Evolutionary conservation across 164 flowering plant species (phyloP), one percentile per base, ranked within the genome.

Genomic region (Magnolia kwangsiensis): DNA sequence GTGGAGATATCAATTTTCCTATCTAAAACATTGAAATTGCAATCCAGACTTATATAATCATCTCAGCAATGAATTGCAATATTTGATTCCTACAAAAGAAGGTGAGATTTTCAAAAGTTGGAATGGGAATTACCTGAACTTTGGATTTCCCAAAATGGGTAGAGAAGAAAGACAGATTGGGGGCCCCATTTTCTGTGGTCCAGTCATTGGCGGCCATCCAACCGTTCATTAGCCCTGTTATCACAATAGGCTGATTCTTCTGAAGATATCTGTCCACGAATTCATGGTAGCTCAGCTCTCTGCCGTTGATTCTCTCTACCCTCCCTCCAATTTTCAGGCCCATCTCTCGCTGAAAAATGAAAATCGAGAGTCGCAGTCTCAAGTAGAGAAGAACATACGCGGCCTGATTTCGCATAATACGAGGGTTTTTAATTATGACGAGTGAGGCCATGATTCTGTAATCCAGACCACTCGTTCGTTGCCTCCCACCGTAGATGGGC

Each of bases 121-220:
- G 18, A 16, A 58, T 19, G 51, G 13, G 55, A 73, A 73, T 27
- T 11, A 91, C 99, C 95, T 92, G 98, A 77, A 94, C 97, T 81
- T 7, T 83, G 61, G 99, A 94, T 50, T 84, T 83, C 10, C 94
- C 97, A 50, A 92, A 94, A 72, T 87, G 87, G 75, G 86, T 66
- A 59, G 95, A 82, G 80, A 96, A 87, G 84, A 91, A 91, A 11
- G 64, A 80, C 63, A 96, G 92, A 86, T 96, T 87, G 20, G 99
- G 97, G 3, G 74, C 27, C 1, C 93, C 97, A 84, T 87, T 67
- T 1, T 73, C 75, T 16, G 78, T 74, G 75, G 89, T 97, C 99
- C 99, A 96, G 76, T 94, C 97, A 55, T 66, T 78, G 82, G 91
- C 90, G 80, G 98, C 94, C 76, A 83, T 84, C 98, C 99, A 96